Evolutionary conservation across 768 basidiomycete species (phyloP).

Genomic region (Candolleomyces eurysporus): DNA sequence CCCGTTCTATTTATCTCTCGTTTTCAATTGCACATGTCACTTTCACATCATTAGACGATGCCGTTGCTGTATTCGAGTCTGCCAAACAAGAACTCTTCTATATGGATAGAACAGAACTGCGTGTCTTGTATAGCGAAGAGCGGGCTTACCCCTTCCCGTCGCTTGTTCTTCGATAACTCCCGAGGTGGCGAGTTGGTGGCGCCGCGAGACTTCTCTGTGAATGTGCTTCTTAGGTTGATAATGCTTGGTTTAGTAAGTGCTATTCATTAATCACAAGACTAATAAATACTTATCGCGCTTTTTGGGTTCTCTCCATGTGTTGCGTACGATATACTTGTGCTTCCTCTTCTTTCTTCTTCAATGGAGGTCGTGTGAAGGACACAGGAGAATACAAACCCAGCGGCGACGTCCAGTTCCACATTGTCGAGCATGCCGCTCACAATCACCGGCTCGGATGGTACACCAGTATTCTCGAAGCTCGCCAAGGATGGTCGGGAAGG

Average conservation of each 20-base stretch:
- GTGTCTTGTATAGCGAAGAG: background rate
- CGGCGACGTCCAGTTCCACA: background rate
- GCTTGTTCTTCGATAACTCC: constrained; percentile 4
- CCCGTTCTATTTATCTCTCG: no score
- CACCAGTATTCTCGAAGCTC: background rate
- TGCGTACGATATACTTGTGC: background rate
- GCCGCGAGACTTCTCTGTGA: background rate
- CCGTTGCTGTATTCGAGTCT: background rate
- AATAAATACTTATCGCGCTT: no score
- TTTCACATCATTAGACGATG: no score
- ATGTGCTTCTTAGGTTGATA: background rate
- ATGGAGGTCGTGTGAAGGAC: background rate
- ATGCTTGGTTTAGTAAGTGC: constrained; percentile 5
- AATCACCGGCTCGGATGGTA: background rate
- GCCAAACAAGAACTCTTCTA: constrained; percentile 7
- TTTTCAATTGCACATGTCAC: no score
- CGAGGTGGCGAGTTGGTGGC: background rate
- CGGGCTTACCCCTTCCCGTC: background rate
- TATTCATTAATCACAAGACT: background rate
- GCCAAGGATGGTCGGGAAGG: background rate
- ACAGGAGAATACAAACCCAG: background rate
- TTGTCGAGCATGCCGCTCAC: background rate
- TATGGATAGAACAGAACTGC: background rate
- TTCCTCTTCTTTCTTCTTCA: background rate
- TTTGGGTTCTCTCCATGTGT: background rate